Conservation (phyloP, 768 basidiomycete genomes). For the Lactifluus volemus region DNA sequence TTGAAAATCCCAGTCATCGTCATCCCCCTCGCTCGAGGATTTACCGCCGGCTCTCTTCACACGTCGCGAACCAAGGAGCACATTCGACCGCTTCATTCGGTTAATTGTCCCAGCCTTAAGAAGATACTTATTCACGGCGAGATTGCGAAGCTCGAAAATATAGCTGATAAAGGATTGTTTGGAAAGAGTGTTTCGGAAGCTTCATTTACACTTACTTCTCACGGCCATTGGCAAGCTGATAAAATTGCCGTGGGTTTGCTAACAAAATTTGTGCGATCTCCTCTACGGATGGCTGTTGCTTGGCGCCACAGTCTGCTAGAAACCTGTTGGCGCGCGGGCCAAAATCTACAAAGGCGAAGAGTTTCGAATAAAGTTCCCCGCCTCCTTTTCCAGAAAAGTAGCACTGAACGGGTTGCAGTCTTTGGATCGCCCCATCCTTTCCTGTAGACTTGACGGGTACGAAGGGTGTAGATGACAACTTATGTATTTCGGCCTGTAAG, state of each 20-base stretch:
- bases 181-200: neutral
- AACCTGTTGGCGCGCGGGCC: conserved; percentile 76
- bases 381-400: conserved; percentile 50
- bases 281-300: conserved; percentile 76
- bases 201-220: conserved; percentile 42
- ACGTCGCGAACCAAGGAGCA: conserved; percentile 69
- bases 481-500: conserved; percentile 41
- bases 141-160: conserved; percentile 70
- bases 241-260: conserved; percentile 61
- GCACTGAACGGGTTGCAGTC: conserved; percentile 53
- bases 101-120: conserved; percentile 42
- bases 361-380: conserved; percentile 61
- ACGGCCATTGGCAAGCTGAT: conserved; percentile 57
- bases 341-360: conserved; percentile 88
- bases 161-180: conserved; percentile 43
- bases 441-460: conserved; percentile 47
- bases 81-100: conserved; percentile 61
- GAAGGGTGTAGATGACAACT: conserved; percentile 50
- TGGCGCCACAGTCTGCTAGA: conserved; percentile 79
- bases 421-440: conserved; percentile 18
- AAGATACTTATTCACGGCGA: conserved; percentile 64
- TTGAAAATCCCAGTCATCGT: conserved; percentile 63
- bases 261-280: conserved; percentile 69
- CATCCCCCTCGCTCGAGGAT: conserved; percentile 40
- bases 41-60: conserved; percentile 31